Evolutionary conservation across 1,284 basidiomycete genomes (phyloP).

Genomic region (Leccinum cinnamomeum): DNA sequence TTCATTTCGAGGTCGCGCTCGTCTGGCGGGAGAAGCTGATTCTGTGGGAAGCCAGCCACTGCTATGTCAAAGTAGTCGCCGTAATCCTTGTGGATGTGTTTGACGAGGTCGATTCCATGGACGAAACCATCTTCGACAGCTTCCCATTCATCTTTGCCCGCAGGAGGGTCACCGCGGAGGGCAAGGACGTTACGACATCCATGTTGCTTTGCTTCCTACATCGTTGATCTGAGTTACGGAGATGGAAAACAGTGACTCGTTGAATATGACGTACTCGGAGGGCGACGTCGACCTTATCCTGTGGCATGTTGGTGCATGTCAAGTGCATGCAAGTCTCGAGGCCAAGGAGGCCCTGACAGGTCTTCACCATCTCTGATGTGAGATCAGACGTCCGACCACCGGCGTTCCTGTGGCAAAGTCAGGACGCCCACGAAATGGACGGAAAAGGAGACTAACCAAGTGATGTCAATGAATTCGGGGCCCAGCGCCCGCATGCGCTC

Average conservation of each 20-base stretch:
- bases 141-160: constrained; percentile 88
- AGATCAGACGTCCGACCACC: constrained; percentile 93
- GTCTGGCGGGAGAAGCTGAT: constrained; percentile 59
- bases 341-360: constrained; percentile 88
- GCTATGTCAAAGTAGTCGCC: constrained; percentile 94
- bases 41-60: constrained; percentile 88
- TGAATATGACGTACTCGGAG: constrained; percentile 58
- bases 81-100: constrained; percentile 79
- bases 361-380: constrained; percentile 95
- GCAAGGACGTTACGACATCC: constrained; percentile 97
- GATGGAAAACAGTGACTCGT: constrained; percentile 11
- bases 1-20: constrained; percentile 85
- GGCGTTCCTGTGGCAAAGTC: constrained; percentile 70
- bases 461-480: constrained; percentile 98
- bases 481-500: constrained; percentile 96
- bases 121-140: constrained; percentile 87
- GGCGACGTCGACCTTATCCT: constrained; percentile 90
- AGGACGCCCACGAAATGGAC: constrained; percentile 2
- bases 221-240: constrained; percentile 18
- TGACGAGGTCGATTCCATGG: constrained; percentile 89
- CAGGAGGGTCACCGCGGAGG: constrained; percentile 90
- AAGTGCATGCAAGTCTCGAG: constrained; percentile 98
- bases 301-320: constrained; percentile 98
- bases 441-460: constrained; percentile 61
- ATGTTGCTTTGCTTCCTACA: constrained; percentile 84